Conservation (phyloP, 192 early-diverging fungal genomes). For the Coemansia sp. region DNA sequence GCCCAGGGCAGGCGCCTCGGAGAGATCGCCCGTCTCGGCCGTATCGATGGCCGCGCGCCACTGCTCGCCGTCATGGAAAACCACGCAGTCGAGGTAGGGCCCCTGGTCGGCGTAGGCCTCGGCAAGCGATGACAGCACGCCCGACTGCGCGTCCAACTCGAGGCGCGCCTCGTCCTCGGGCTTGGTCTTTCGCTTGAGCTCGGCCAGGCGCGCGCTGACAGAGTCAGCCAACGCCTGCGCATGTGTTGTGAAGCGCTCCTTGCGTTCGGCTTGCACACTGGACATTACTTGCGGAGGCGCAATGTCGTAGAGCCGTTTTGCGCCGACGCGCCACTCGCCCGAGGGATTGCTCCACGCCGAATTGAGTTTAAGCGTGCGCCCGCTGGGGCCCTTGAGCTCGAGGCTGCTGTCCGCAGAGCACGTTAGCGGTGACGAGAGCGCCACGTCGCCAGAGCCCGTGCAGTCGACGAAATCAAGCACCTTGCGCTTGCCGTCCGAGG, state of each 20-base stretch:
- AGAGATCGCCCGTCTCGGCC: slow-evolving; percentile 74
- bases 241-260: slow-evolving; percentile 26
- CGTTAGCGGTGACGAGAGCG: slow-evolving; percentile 53
- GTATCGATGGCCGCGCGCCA: slow-evolving; percentile 85
- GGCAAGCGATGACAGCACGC: slow-evolving; percentile 59
- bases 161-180: slow-evolving; percentile 44
- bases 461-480: slow-evolving; percentile 93
- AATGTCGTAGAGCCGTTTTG: slow-evolving; percentile 74
- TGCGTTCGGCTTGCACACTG: slow-evolving; percentile 57
- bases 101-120: slow-evolving; percentile 76
- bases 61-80: slow-evolving; percentile 83
- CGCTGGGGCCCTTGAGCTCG: slow-evolving; percentile 67
- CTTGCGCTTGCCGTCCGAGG: slow-evolving; percentile 87
- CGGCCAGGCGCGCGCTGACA: slow-evolving; percentile 23
- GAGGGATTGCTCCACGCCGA: slow-evolving; percentile 75
- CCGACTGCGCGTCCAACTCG: slow-evolving; percentile 54
- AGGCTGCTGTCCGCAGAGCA: slow-evolving; percentile 42
- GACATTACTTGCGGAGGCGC: slow-evolving; percentile 56
- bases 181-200: slow-evolving; percentile 16
- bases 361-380: slow-evolving; percentile 69
- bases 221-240: slow-evolving; percentile 30
- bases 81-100: slow-evolving; percentile 72
- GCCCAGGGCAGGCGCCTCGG: slow-evolving; percentile 59
- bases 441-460: slow-evolving; percentile 79
- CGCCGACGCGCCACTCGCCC: slow-evolving; percentile 79